Evolutionary conservation across 2,329 filamentous ascomycete species (phyloP).

Genomic region (Colletotrichum sp.): DNA sequence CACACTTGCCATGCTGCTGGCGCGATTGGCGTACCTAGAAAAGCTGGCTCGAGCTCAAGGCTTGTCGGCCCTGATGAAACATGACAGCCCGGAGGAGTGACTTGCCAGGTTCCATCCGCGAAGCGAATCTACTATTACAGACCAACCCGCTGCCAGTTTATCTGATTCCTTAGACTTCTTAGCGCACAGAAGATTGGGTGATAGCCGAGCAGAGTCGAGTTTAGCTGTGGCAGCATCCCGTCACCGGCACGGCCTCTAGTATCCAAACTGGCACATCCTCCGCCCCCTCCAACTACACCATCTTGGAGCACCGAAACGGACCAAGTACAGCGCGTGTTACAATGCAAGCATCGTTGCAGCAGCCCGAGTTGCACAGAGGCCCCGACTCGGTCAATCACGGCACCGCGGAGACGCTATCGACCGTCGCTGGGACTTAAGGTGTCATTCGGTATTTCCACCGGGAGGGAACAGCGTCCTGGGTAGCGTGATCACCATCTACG

Average conservation of each 20-base stretch:
- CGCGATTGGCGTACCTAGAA: constrained; percentile 7
- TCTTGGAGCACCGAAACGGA: neutral
- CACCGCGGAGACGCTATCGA: constrained; percentile 5
- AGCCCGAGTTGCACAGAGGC: constrained; percentile 8
- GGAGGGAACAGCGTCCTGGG: constrained; percentile 16
- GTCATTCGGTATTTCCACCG: constrained; percentile 19
- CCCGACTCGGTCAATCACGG: constrained; percentile 5
- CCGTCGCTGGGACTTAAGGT: neutral
- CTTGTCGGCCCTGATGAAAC: neutral
- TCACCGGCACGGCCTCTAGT: neutral
- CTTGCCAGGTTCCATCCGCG: neutral
- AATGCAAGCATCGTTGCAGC: constrained; percentile 12
- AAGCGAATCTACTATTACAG: neutral
- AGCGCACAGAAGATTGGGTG: neutral
- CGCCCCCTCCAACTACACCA: neutral
- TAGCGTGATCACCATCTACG: constrained; percentile 15
- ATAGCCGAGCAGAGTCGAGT: neutral
- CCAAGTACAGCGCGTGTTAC: constrained; percentile 4
- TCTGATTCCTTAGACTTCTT: neutral
- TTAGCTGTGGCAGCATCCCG: neutral
- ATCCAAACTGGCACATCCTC: constrained; percentile 9
- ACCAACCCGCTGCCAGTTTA: neutral
- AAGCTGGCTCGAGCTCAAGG: constrained; percentile 11
- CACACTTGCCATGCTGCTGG: neutral
- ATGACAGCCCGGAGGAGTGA: constrained; percentile 7